Conservation (phyloP, 1,139 yeast species). For the Sugiyamaella novakii region DNA sequence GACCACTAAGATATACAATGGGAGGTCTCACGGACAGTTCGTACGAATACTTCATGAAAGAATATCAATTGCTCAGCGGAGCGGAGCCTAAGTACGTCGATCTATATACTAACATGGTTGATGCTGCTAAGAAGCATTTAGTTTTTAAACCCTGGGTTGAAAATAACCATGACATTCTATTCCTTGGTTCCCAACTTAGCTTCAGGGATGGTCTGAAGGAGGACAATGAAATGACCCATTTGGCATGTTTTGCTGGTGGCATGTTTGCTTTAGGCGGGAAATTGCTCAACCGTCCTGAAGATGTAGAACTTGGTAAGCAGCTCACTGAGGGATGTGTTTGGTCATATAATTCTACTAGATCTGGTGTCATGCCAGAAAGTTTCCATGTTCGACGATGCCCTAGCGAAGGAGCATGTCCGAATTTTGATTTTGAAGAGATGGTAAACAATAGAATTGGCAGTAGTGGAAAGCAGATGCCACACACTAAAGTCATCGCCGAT, state of each 20-base stretch:
- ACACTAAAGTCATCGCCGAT: slow-evolving; percentile 20
- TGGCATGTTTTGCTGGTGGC: slow-evolving; percentile 75
- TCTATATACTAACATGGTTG: slow-evolving; percentile 45
- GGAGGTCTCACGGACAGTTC: slow-evolving; percentile 72
- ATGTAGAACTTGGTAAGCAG: slow-evolving; percentile 59
- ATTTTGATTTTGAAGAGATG: slow-evolving; percentile 30
- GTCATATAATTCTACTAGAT: slow-evolving; percentile 53
- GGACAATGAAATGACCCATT: slow-evolving; percentile 50
- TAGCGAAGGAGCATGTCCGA: slow-evolving; percentile 33
- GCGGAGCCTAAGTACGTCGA: slow-evolving; percentile 40
- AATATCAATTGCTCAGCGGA: slow-evolving; percentile 56
- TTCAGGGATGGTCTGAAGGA: slow-evolving; percentile 26
- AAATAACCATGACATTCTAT: slow-evolving; percentile 41
- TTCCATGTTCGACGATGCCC: slow-evolving; percentile 46
- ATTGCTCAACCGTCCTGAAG: slow-evolving; percentile 52
- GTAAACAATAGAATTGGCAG: slow-evolving; percentile 10
- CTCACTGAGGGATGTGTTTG: slow-evolving; percentile 70
- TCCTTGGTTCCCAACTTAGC: slow-evolving; percentile 9
- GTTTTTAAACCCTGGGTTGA: slow-evolving; percentile 50
- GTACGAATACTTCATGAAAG: slow-evolving; percentile 68
- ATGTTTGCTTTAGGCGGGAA: slow-evolving; percentile 70
- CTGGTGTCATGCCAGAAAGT: slow-evolving; percentile 51
- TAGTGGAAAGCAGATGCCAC: slow-evolving; percentile 5
- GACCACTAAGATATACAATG: slow-evolving; percentile 38
- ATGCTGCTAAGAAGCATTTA: slow-evolving; percentile 47